phyloP scores from a whole-genome alignment of 306 rosid species.

The Dryas alaskensis region DNA sequence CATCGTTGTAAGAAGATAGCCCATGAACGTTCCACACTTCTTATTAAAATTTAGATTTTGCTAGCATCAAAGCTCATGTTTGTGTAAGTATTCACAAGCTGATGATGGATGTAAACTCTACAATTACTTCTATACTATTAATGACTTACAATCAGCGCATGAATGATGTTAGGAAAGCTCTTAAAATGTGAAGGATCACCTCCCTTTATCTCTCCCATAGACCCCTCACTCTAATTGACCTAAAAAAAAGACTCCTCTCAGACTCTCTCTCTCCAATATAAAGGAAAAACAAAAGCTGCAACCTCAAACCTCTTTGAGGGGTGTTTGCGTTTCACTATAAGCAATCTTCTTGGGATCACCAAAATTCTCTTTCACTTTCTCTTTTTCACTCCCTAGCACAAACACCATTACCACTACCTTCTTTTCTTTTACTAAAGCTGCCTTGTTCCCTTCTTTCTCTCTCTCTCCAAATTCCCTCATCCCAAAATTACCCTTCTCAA shows the following conservation, averaged over 20 bases:
- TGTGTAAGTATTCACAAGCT: no score
- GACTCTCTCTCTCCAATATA: conserved; percentile 12
- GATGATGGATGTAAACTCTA: no score
- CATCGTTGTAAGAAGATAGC: no score
- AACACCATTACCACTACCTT: conserved; percentile 27
- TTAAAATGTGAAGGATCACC: no score
- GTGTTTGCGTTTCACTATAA: conserved; percentile 22
- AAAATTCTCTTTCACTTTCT: conserved; percentile 40
- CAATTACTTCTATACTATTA: no score
- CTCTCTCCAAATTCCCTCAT: conserved; percentile 23
- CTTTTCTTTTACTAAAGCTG: conserved; percentile 73
- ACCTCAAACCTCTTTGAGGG: background rate
- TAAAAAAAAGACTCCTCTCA: background rate
- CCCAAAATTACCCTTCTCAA: conserved; percentile 35
- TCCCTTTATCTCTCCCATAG: no score
- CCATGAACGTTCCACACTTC: no score
- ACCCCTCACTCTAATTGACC: no score
- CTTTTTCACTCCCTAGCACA: conserved; percentile 29
- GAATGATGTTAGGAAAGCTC: no score
- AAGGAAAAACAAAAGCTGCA: conserved; percentile 44
- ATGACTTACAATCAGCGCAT: no score
- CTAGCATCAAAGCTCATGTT: no score
- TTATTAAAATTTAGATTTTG: no score
- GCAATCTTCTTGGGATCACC: conserved; percentile 77
- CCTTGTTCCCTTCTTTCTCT: conserved; percentile 29